Evolutionary conservation across 257 asterid species (phyloP).

Genomic region (Plantago major): DNA sequence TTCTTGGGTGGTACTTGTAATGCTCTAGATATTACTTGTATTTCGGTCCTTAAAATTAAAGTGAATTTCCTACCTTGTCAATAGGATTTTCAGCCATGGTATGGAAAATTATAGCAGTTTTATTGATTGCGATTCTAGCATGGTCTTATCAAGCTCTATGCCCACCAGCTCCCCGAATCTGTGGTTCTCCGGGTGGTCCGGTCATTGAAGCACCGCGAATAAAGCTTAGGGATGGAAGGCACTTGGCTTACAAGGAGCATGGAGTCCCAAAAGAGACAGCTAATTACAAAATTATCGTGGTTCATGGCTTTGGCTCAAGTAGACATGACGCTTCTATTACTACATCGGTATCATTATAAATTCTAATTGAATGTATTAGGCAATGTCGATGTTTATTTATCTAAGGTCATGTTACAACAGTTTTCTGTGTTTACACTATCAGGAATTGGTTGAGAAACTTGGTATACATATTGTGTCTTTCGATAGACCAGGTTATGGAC

Average conservation of each 20-base stretch:
- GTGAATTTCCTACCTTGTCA: neutral
- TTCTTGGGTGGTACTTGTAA: too few relatives aligned
- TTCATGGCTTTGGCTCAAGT: slow-evolving; percentile 62
- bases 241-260: slow-evolving; percentile 69
- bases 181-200: slow-evolving; percentile 67
- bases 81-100: slow-evolving; percentile 42
- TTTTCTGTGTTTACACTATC: slow-evolving; percentile 7
- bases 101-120: slow-evolving; percentile 38
- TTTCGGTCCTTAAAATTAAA: too few relatives aligned
- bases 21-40: too few relatives aligned
- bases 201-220: slow-evolving; percentile 60
- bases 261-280: slow-evolving; percentile 74
- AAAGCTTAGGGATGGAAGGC: slow-evolving; percentile 72
- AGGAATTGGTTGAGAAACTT: slow-evolving; percentile 51
- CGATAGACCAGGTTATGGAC: slow-evolving; percentile 80
- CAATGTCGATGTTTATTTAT: neutral
- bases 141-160: slow-evolving; percentile 47
- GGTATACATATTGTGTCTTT: slow-evolving; percentile 60
- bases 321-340: slow-evolving; percentile 51
- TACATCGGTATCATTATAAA: slow-evolving; percentile 39
- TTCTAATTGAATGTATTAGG: neutral
- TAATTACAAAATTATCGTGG: slow-evolving; percentile 50
- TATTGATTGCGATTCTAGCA: slow-evolving; percentile 47
- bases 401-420: neutral
- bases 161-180: slow-evolving; percentile 60